Evolutionary conservation across 805 yeast genomes (phyloP).

Genomic region (Saccharomyces paradoxus): DNA sequence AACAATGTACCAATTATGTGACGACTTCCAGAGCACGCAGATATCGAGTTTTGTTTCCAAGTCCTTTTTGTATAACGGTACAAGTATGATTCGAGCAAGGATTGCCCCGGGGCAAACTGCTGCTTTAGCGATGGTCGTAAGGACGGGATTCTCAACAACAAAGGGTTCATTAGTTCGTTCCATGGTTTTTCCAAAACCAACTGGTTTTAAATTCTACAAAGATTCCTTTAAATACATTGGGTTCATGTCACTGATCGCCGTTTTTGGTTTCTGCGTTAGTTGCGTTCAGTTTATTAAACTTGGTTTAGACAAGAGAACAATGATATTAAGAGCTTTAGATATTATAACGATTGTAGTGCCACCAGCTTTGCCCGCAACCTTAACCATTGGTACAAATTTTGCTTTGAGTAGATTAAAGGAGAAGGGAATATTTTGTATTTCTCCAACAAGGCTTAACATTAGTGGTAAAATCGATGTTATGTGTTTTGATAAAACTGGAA

Average conservation of each 20-base stretch:
- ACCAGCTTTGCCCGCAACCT: conserved; percentile 95
- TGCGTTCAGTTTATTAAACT: conserved; percentile 73
- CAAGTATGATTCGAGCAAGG: conserved; percentile 77
- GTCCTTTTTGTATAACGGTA: conserved; percentile 79
- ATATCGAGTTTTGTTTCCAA: conserved; percentile 60
- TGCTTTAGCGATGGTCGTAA: conserved; percentile 78
- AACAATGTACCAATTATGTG: conserved; percentile 46
- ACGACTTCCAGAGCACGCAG: conserved; percentile 47
- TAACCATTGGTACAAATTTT: conserved; percentile 93
- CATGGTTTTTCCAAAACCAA: conserved; percentile 93
- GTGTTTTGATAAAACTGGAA: conserved; percentile 96
- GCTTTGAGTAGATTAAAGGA: conserved; percentile 69
- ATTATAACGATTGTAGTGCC: conserved; percentile 95
- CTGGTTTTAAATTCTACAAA: conserved; percentile 83
- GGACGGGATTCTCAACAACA: conserved; percentile 91
- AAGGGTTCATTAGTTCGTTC: conserved; percentile 91
- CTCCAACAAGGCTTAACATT: conserved; percentile 91
- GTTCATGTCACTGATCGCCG: conserved; percentile 81
- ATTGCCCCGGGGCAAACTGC: conserved; percentile 42
- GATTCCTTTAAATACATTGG: conserved; percentile 96
- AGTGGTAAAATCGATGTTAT: conserved; percentile 88
- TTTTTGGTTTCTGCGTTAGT: conserved; percentile 74
- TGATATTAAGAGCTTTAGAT: conserved; percentile 84
- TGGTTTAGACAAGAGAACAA: conserved; percentile 59
- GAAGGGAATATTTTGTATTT: conserved; percentile 72